phyloP scores from a whole-genome alignment of 345 rosid species.

The Aquilaria yunnanensis region DNA sequence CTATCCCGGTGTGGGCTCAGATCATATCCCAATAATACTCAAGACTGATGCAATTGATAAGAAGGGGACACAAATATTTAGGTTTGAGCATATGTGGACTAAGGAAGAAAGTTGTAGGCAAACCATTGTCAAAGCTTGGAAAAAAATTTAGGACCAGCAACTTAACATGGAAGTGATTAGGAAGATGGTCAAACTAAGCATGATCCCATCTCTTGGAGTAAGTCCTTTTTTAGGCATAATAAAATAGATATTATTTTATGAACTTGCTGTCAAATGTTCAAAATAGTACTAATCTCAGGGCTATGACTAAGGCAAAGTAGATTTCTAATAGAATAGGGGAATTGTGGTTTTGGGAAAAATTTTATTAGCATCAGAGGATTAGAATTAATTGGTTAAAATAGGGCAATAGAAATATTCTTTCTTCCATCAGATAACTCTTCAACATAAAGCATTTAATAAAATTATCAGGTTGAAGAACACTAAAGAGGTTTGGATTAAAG shows the following conservation, averaged over 20 bases:
- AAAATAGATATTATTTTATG: not conserved
- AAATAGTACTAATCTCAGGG: not conserved
- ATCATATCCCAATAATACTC: no score
- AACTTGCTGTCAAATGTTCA: not conserved
- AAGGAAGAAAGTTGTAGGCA: not conserved
- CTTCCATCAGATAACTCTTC: not conserved
- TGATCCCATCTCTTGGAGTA: not conserved
- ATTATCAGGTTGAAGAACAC: not conserved
- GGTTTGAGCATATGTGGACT: not conserved
- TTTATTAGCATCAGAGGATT: not conserved
- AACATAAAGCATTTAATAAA: not conserved
- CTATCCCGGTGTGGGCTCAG: no score
- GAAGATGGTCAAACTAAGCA: no score
- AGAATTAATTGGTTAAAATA: not conserved
- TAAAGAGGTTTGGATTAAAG: not conserved
- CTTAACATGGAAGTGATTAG: not conserved
- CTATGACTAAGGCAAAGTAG: not conserved
- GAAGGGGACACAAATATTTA: not conserved
- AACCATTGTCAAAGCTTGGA: not conserved
- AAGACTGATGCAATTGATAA: no score
- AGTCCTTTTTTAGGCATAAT: not conserved
- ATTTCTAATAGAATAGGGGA: not conserved
- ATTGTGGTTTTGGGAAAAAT: not conserved
- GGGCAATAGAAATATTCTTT: not conserved
- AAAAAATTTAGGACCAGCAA: not conserved